These are phyloP conservation scores for Centrapalus pauciflorus DNA, from an alignment of 129 eudicot genomes.

Conservation along the genomic window DNA sequence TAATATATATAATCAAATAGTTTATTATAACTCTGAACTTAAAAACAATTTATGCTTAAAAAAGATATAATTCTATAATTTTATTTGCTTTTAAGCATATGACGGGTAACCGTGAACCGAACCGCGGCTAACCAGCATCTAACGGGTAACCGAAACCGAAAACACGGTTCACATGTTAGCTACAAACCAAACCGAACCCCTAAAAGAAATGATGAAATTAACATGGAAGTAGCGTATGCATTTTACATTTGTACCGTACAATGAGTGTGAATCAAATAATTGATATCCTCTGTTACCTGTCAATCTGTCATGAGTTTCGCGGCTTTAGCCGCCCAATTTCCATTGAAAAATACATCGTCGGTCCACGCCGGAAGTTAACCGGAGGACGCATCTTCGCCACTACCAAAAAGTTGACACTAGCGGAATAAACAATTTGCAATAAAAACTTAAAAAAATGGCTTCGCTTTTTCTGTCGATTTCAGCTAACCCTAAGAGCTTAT, in stretches of 20 bases:
- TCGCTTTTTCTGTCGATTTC: constrained; percentile 21
- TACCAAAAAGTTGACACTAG: constrained; percentile 3
- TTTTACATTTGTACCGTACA: not conserved
- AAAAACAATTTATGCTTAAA: too few species aligned
- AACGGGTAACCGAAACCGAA: too few species aligned
- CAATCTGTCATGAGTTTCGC: not conserved
- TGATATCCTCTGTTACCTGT: not conserved
- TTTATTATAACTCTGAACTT: too few species aligned
- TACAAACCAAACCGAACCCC: too few species aligned
- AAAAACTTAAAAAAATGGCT: constrained; percentile 23
- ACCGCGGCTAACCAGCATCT: too few species aligned
- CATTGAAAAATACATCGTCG: constrained; percentile 19
- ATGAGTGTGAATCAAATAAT: not conserved
- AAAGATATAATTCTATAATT: too few species aligned
- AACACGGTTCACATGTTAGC: too few species aligned
- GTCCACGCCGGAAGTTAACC: constrained; percentile 7
- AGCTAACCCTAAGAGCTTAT: constrained; percentile 21
- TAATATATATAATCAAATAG: too few species aligned
- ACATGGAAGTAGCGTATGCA: not conserved
- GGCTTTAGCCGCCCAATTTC: not conserved
- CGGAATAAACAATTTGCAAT: constrained; percentile 23
- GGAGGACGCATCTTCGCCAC: constrained; percentile 12
- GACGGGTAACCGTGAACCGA: too few species aligned
- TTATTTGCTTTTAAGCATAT: too few species aligned
- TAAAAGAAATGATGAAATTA: too few species aligned